phyloP scores from a whole-genome alignment of 176 grass and related monocot genomes.

The Rhynchospora breviuscula region DNA sequence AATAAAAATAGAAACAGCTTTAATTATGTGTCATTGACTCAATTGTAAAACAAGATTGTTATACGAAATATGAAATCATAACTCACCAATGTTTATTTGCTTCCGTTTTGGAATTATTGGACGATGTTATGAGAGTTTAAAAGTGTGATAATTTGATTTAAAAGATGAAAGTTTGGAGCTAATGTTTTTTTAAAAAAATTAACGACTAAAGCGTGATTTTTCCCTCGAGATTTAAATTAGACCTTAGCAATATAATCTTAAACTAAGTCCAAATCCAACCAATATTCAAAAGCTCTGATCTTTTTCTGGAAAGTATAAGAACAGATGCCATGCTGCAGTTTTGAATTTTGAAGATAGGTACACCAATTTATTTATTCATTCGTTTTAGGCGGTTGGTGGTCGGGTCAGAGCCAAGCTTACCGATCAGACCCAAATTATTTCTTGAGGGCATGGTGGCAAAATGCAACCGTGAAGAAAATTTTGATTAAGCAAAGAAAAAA shows the following conservation, averaged over 20 bases:
- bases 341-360: neutral
- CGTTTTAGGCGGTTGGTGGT: neutral
- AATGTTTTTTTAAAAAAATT: neutral
- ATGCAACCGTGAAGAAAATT: no score
- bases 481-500: no score
- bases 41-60: no score
- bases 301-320: neutral
- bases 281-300: neutral
- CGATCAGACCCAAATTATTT: no score
- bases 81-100: neutral
- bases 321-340: neutral
- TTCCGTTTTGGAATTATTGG: neutral
- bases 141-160: no score
- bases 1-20: no score
- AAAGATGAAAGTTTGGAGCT: neutral
- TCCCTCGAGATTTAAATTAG: neutral
- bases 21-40: no score
- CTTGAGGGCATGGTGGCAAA: no score
- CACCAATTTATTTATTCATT: neutral
- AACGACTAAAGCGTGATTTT: neutral
- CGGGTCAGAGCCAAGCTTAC: neutral
- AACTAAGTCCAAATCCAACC: neutral
- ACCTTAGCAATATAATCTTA: neutral
- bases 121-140: neutral
- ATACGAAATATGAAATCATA: no score